Base-by-base conservation (phyloP, 148 eudicot genomes). In the Heliamphora exappendiculata region DNA sequence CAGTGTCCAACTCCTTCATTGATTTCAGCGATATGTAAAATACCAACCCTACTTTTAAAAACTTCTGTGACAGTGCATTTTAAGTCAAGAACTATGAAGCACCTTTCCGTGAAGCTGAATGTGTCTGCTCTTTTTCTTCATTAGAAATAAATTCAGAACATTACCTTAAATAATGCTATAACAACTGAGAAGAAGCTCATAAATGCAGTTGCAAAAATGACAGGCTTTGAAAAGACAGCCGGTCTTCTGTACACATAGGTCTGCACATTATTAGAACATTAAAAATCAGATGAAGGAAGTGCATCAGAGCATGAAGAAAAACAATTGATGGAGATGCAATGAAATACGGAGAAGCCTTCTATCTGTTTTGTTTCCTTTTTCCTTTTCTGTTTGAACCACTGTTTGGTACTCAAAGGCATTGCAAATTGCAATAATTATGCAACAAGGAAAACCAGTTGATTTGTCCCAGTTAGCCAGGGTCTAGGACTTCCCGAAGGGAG, bases 151-250 rank as follows among this genome's bases (percentile, higher is more conserved):
- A 24, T 68, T 68, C 26, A 54, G 24, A 47, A n/a, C 13, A 54
- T 87, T 85, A 95, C 99, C 97, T 95, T 95, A 76, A 95, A 95
- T 59, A 95, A 80, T 34, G 99, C 99, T 75, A 95, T 95, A 60
- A 95, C 97, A 73, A 95, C 97, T 10, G 99, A 95, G 86, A 95
- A 95, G 90, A 95, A 95, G 85, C 97, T 92, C 99, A 95, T 95
- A 78, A 95, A 95, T 73, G 94, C 97, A 64, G 99, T 95, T 51
- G 99, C 99, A 78, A 95, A 95, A 33, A 95, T 86, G 84, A 95
- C 65, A 33, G 99, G 88, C 85, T 89, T 86, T 49, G 99, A 84
- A 57, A 95, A 82, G 82, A 89, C 78, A 74, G 89, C 90, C 62
- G 94, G 89, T 80, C 94, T 85, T 83, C 90, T 86, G 77, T 78